phyloP scores from a whole-genome alignment of 768 basidiomycete species.

The Suillus plorans region DNA sequence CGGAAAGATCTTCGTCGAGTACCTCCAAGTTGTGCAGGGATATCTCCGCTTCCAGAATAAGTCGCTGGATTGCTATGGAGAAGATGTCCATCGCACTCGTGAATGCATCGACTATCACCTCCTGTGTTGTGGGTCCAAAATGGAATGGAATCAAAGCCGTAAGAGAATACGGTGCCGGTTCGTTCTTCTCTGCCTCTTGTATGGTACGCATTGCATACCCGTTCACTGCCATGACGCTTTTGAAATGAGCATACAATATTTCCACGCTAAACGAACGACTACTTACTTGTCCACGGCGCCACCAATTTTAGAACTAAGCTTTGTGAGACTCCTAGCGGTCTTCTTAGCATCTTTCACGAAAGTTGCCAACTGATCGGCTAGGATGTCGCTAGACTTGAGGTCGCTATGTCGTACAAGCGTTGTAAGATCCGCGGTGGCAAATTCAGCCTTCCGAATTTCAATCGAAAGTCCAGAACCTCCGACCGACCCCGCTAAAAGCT shows the following conservation, averaged over 20 bases:
- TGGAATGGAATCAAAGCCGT: constrained; percentile 42
- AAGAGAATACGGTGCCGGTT: constrained; percentile 28
- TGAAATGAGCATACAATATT: neutral
- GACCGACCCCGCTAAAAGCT: constrained; percentile 57
- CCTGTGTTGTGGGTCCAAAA: constrained; percentile 33
- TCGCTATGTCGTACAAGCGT: constrained; percentile 63
- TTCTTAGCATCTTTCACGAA: constrained; percentile 65
- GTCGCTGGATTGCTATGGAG: constrained; percentile 48
- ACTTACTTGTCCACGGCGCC: constrained; percentile 74
- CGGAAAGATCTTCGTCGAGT: constrained; percentile 59
- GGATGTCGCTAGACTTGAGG: constrained; percentile 54
- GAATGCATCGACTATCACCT: constrained; percentile 56
- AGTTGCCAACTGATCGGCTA: constrained; percentile 50
- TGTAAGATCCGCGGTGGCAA: constrained; percentile 70
- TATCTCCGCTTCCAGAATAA: constrained; percentile 67
- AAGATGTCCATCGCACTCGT: constrained; percentile 61
- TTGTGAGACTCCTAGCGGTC: constrained; percentile 59
- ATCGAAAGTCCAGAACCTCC: constrained; percentile 61
- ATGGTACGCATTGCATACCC: constrained; percentile 67
- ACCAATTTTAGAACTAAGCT: constrained; percentile 62
- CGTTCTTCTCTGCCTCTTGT: constrained; percentile 31
- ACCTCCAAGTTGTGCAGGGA: constrained; percentile 55
- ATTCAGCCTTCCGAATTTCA: constrained; percentile 73
- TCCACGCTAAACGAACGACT: neutral
- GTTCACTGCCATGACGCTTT: constrained; percentile 45